Base-by-base conservation (phyloP, 352 stramenopile species). In the Phytophthora boehmeriae region DNA sequence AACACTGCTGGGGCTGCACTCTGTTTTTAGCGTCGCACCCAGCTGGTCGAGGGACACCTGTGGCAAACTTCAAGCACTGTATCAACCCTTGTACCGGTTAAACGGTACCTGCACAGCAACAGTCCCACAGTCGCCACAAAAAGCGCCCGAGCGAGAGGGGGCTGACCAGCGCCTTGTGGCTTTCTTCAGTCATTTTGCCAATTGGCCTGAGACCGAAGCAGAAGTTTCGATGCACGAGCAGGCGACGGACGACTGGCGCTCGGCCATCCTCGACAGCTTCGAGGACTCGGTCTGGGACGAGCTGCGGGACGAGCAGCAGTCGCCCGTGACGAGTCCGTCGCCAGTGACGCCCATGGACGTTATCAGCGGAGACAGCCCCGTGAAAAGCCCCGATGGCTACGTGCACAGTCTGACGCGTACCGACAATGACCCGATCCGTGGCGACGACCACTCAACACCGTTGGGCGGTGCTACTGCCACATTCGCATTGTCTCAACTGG, bases 221-320 rank as follows among this genome's bases (percentile, higher is more conserved):
- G 23, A 20, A n/a, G n/a, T n/a, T 16, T 63, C 63, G 54, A 65
- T 65, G 48, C 47, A 65, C 54, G 47, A 65, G 20, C 25, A 16
- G 0, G 51, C 43, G 32, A 48, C 60, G 19, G 46, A 59, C 10
- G 60, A 68, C 39, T 68, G 54, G 54, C 54, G 46, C 0, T 32
- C 54, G 19, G 32, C 60, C 46, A 64, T 64, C 34, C 30, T 68
- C 19, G 47, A 64, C 46, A 68, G 46, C 41, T 68, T 59, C 41
- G 54, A 64, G 10, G 54, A 63, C 25, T 41, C 47, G 14, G 54
- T 55, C 20, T 68, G 60, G 60, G 60, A 68, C 35, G 61, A 69
- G 35, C 62, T 65, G 48, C 35, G 36, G 2, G 54, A 69, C 47
- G 10, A 32, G 14, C 32, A 60, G 20, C 13, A 44, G 38, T 44